A percentile compares a stretch with the other conserved stretches of the same genome.
Evolutionary conservation across 2,329 filamentous ascomycete genomes (phyloP).

Genomic region (Metarhizium robertsii): DNA sequence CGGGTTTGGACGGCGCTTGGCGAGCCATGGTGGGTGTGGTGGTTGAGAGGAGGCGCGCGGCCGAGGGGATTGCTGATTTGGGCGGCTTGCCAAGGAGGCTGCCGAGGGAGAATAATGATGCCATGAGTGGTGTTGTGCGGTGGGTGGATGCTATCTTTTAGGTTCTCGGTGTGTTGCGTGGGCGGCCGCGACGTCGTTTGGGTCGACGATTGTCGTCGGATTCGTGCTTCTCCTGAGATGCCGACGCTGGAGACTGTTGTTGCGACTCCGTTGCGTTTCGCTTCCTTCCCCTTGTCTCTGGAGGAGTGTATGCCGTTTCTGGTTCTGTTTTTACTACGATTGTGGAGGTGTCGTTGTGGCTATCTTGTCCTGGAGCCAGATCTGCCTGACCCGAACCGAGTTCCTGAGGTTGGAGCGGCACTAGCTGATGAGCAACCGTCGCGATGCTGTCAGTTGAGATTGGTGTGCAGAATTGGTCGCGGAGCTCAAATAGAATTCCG

Average conservation of each 20-base stretch:
- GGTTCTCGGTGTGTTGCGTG: neutral
- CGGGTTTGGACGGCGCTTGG: conserved; percentile 16
- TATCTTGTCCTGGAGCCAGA: neutral
- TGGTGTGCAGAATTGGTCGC: neutral
- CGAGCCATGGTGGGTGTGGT: conserved; percentile 22
- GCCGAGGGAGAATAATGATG: conserved; percentile 19
- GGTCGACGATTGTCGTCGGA: neutral
- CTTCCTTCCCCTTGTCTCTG: neutral
- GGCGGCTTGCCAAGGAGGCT: conserved; percentile 20
- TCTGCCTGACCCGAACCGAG: neutral
- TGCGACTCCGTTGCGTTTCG: neutral
- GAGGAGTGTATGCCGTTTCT: neutral
- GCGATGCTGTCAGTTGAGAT: neutral
- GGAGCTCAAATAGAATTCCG: neutral
- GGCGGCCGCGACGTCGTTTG: neutral
- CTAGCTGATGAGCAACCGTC: neutral
- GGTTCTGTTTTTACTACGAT: neutral
- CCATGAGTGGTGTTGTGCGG: conserved; percentile 13
- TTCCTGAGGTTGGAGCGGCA: too few relatives aligned
- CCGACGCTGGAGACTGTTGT: too few relatives aligned
- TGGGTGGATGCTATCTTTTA: neutral
- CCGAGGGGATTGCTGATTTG: conserved; percentile 3
- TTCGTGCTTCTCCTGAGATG: too few relatives aligned
- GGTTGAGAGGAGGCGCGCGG: conserved; percentile 19
- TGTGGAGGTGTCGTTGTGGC: neutral